Conservation (phyloP, 805 yeast species). For the Ogataea saltuana region DNA sequence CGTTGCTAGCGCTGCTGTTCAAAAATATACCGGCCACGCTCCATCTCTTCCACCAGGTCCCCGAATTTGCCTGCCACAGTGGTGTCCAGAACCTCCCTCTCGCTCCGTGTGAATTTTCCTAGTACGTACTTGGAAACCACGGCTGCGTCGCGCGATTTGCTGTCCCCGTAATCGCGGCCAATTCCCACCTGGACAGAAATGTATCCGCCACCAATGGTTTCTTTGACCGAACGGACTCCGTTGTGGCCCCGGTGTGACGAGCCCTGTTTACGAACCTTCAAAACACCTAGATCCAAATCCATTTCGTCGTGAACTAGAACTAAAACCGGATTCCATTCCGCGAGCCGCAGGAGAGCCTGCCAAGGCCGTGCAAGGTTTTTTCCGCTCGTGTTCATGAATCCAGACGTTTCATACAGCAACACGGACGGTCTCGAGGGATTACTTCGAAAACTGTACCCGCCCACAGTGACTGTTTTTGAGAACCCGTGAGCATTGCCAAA, state of each 20-base stretch:
- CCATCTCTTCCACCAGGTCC: conserved; percentile 39
- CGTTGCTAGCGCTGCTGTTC: too few species aligned
- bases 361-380: conserved; percentile 51
- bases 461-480: conserved; percentile 18
- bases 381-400: conserved; percentile 75
- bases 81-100: conserved; percentile 41
- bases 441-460: conserved; percentile 27
- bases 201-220: conserved; percentile 49
- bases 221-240: conserved; percentile 66
- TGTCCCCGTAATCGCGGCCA: conserved; percentile 58
- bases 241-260: conserved; percentile 80
- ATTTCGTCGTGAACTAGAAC: conserved; percentile 81
- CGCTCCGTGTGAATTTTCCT: conserved; percentile 48
- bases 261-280: conserved; percentile 59
- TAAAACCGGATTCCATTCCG: conserved; percentile 39
- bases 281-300: conserved; percentile 62
- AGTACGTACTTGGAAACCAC: conserved; percentile 65
- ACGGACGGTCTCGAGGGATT: conserved; percentile 32
- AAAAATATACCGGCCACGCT: conserved; percentile 29
- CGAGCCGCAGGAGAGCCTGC: conserved; percentile 32
- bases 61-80: conserved; percentile 45
- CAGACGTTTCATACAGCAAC: conserved; percentile 50
- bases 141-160: conserved; percentile 30
- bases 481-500: conserved; percentile 23
- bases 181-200: conserved; percentile 77